These are phyloP conservation scores for Haematococcus lacustris DNA, from an alignment of 139 green algal genomes.

Conservation along the genomic window DNA sequence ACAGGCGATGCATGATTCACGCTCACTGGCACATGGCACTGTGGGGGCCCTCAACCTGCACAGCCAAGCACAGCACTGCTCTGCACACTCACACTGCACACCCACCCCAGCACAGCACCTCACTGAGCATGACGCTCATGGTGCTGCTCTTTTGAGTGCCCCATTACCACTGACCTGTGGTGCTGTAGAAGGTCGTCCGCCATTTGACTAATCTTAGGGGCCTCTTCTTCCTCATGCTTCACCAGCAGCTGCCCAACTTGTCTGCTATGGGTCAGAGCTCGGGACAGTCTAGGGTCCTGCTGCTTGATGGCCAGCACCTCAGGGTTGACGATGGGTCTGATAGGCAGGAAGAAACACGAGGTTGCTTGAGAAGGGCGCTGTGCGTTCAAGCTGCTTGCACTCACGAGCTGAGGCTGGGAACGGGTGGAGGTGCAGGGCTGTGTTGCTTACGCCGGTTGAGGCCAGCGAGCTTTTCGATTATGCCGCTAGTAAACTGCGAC, in stretches of 20 bases:
- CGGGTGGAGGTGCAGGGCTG: background rate
- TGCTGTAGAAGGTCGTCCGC: constrained; percentile 1
- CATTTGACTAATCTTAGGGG: constrained; percentile 3
- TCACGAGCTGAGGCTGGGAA: background rate
- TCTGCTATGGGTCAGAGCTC: background rate
- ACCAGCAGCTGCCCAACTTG: constrained; percentile 13
- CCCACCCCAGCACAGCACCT: no score
- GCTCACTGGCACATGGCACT: no score
- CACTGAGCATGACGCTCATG: no score
- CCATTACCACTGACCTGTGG: constrained; percentile 15
- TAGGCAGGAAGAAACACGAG: background rate
- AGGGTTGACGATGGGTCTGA: constrained; percentile 4
- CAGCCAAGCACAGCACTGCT: no score
- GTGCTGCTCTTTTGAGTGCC: no score
- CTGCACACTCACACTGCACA: no score
- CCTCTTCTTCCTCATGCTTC: constrained; percentile 13
- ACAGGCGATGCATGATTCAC: no score
- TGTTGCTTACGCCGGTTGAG: background rate
- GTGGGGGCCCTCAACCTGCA: no score
- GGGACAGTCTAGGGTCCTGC: background rate
- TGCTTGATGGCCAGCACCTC: constrained; percentile 1
- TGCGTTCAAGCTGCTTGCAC: background rate
- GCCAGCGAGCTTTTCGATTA: background rate
- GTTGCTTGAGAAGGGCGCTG: background rate
- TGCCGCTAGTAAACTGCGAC: background rate